Evolutionary conservation across 2,329 filamentous ascomycete species (phyloP), one percentile per base, ranked within the genome.

Genomic region (Exophiala bonariae): DNA sequence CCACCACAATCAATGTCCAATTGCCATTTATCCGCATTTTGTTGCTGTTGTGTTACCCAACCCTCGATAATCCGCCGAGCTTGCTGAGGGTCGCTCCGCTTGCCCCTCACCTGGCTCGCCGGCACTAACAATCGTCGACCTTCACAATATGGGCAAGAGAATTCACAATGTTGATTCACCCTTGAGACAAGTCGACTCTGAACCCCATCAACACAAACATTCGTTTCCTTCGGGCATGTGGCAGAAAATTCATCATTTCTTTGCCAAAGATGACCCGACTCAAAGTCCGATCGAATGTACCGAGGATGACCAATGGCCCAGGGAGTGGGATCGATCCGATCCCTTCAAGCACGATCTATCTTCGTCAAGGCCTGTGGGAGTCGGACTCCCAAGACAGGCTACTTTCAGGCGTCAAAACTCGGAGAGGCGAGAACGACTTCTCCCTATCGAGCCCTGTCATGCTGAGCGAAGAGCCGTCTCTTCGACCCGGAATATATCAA

Each of bases 321-420:
- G 28, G 19, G 26, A 42, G n/a, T 52, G 49, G 52, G 16, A 42
- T 19, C 26, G 14, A 23, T 23, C 37, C n/a, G 43, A 47, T 41
- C 40, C 39, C 26, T 42, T 14, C 18, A 44, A 47, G 18, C 36
- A 23, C n/a, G 51, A 55, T 20, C 35, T 4, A 19, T 19, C 35
- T 28, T 42, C 50, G 18, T 42, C 47, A 41, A 49, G 48, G 19
- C 56, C 56, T 28, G 87, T 89, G n/a, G 82, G 91, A 13, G 86
- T 89, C 14, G 85, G 86, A 13, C 71, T 96, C 30, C 88, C 89
- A 31, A 81, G 89, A 39, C 75, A 83, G 3, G 81, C 85, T 59
- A 95, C 89, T 0, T 90, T 95, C 69, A 86, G 84, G 67, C 81
- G 90, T 59, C 89, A 92, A 66, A 80, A 87, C 63, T 92, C 89